Base-by-base conservation (phyloP, 2,329 filamentous ascomycete genomes). In the Alternaria gansuensis region DNA sequence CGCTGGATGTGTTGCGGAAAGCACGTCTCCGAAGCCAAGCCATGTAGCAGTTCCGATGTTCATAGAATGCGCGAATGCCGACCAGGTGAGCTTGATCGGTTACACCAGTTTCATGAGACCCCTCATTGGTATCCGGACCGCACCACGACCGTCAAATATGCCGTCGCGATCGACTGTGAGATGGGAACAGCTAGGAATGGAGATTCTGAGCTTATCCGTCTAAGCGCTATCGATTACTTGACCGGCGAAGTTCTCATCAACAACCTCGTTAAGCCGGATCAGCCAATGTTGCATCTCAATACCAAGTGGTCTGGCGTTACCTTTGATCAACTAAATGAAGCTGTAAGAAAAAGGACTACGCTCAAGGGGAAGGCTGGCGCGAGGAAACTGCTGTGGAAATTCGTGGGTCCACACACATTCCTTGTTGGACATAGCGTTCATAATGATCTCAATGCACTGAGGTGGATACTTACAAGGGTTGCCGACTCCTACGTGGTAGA, bases 151-250 rank as follows among this genome's bases (percentile, higher is more conserved):
- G 29, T 33, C 2, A 46, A 24, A 24, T 24, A 24, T 17, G 60
- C 60, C 8, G 79, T 86, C 3, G 82, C 80, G 0, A 72, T 87
- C 3, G 84, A 86, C 60, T 86, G 84, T 61, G 84, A 87, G 62
- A 86, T 86, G 83, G 84, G 84, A 14, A 79, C 75, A 0, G 74
- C 81, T 2, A 63, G 65, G 8, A 73, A 72, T 5, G 79, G 81
- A 6, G 82, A 86, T 9, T 70, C 73, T 0, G 83, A 86, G 60
- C 72, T 87, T 7, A 84, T 87, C 57, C 82, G 84, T 3, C 40
- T 87, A 1, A 82, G 81, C 0, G 67, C 81, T 2, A 66, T 87
- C 26, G 84, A 66, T 13, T 84, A 82, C 65, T 84, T 85, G 66
- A 79, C 81, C 0, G 77, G 79, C 3, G 66, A 79, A 13, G 65